These are phyloP conservation scores for Thozetella sp. DNA, from an alignment of 495 filamentous ascomycete genomes.

Conservation along the genomic window DNA sequence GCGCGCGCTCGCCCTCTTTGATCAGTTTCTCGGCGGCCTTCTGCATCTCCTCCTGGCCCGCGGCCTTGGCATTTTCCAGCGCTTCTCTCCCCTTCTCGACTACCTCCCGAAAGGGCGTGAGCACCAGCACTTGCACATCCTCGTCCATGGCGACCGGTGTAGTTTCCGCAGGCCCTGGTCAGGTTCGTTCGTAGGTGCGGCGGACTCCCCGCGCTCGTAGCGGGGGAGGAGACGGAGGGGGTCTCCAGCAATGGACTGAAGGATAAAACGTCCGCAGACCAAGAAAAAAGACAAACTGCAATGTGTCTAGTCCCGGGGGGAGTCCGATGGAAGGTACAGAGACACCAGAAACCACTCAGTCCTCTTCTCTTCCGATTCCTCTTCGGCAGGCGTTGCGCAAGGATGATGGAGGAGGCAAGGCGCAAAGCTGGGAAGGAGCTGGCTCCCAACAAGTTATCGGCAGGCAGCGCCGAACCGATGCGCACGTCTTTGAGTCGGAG, in stretches of 20 bases:
- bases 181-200: no score
- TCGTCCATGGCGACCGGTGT: slow-evolving; percentile 20
- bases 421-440: neutral
- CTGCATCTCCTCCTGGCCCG: slow-evolving; percentile 32
- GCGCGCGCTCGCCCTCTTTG: slow-evolving; percentile 37
- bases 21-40: slow-evolving; percentile 39
- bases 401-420: neutral
- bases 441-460: neutral
- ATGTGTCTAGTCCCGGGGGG: no score
- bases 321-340: no score
- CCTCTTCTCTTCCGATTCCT: neutral
- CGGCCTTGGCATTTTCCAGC: slow-evolving; percentile 32
- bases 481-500: neutral
- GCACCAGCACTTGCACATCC: slow-evolving; percentile 35
- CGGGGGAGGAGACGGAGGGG: no score
- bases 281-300: no score
- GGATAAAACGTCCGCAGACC: no score
- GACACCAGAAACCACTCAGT: no score
- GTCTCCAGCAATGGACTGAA: no score
- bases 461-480: neutral
- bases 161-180: neutral
- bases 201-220: no score
- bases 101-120: slow-evolving; percentile 39
- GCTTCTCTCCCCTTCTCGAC: slow-evolving; percentile 37
- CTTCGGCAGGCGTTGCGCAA: neutral